Evolutionary conservation across 192 early-diverging fungal species (phyloP).

Genomic region (Phlyctochytrium planicorne): DNA sequence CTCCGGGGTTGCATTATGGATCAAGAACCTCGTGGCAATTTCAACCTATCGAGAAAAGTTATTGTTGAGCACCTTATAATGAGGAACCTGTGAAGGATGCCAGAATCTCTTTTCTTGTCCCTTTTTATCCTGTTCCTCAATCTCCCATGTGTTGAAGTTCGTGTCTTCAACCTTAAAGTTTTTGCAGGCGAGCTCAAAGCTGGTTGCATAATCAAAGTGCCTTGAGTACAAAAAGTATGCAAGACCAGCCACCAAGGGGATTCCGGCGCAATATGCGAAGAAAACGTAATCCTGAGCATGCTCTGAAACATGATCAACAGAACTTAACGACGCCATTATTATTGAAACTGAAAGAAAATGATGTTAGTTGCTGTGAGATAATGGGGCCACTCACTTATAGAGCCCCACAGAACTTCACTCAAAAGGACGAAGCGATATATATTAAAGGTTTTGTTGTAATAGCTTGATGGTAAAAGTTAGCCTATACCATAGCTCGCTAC

Average conservation of each 20-base stretch:
- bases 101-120: slow-evolving; percentile 22
- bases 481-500: neutral
- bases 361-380: neutral
- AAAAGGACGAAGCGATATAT: slow-evolving; percentile 27
- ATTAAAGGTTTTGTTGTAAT: slow-evolving; percentile 30
- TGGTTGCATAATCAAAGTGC: slow-evolving; percentile 19
- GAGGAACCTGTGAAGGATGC: slow-evolving; percentile 18
- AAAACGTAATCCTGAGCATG: slow-evolving; percentile 23
- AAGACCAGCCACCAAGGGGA: neutral
- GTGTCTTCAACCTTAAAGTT: slow-evolving; percentile 18
- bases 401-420: slow-evolving; percentile 27
- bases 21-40: slow-evolving; percentile 28
- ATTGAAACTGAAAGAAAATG: slow-evolving; percentile 16
- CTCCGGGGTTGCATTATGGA: slow-evolving; percentile 7
- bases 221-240: slow-evolving; percentile 13
- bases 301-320: no score
- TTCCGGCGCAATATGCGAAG: slow-evolving; percentile 17
- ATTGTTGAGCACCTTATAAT: neutral
- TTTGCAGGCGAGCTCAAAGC: slow-evolving; percentile 19
- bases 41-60: slow-evolving; percentile 18
- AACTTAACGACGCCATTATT: slow-evolving; percentile 6
- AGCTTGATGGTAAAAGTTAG: slow-evolving; percentile 4
- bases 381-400: slow-evolving; percentile 12
- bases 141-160: slow-evolving; percentile 27
- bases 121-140: slow-evolving; percentile 11